Evolutionary conservation across 306 rosid genomes (phyloP).

Genomic region (Abrus pulchellus): DNA sequence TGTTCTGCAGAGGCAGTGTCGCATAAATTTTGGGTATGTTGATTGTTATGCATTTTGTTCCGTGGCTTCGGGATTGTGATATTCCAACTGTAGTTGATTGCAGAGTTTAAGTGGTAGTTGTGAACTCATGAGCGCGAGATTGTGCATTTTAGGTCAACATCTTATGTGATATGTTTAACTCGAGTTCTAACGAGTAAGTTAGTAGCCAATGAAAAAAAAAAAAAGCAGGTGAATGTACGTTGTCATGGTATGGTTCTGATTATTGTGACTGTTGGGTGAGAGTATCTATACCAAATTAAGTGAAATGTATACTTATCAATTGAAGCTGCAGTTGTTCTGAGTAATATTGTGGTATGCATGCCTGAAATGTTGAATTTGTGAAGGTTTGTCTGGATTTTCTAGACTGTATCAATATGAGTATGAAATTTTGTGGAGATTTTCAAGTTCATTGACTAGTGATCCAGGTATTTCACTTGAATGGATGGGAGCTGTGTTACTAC

Average conservation of each 20-base stretch:
- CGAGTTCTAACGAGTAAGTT: no score
- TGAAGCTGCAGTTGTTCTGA: constrained; percentile 33
- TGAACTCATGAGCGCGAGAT: background rate
- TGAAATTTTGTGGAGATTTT: constrained; percentile 16
- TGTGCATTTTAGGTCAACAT: background rate
- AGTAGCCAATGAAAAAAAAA: background rate
- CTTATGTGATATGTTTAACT: background rate
- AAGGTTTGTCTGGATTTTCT: background rate
- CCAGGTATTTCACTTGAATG: constrained; percentile 14
- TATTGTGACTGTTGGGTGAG: background rate
- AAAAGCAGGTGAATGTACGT: background rate
- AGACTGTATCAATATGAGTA: background rate
- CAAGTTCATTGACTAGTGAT: constrained; percentile 16
- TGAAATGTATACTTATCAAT: background rate
- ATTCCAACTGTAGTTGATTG: background rate
- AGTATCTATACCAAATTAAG: background rate
- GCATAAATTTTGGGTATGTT: constrained; percentile 93
- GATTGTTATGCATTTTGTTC: background rate
- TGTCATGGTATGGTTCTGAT: background rate
- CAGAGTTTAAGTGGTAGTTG: constrained; percentile 15
- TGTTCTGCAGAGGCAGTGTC: constrained; percentile 64
- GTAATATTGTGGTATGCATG: background rate
- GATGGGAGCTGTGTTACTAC: background rate
- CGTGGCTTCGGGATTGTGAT: background rate
- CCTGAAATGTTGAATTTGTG: background rate